Evolutionary conservation across 2,329 filamentous ascomycete genomes (phyloP).

Genomic region (Beauveria medogensis): DNA sequence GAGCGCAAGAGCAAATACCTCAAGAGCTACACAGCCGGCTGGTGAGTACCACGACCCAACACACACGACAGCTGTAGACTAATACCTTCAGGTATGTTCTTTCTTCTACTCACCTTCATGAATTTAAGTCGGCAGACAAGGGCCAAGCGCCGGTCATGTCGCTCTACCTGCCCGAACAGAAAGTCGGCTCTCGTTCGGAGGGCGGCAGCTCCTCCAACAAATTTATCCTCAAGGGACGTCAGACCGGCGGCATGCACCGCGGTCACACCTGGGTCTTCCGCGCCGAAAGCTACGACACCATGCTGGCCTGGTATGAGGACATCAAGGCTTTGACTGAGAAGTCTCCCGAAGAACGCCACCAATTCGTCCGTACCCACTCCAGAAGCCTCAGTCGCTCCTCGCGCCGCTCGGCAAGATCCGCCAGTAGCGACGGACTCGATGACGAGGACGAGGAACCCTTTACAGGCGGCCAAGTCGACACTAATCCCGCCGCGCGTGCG

Average conservation of each 20-base stretch:
- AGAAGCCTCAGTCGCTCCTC: constrained; percentile 66
- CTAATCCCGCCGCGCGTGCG: constrained; percentile 40
- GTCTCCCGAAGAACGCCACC: constrained; percentile 77
- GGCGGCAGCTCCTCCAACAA: constrained; percentile 84
- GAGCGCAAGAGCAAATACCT: constrained; percentile 98
- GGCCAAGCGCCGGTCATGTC: constrained; percentile 92
- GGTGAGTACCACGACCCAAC: constrained; percentile 46
- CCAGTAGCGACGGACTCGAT: constrained; percentile 71
- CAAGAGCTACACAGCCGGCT: constrained; percentile 93
- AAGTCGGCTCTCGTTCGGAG: constrained; percentile 83
- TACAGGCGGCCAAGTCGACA: constrained; percentile 36
- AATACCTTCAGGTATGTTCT: constrained; percentile 68
- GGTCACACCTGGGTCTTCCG: constrained; percentile 67
- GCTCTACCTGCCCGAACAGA: constrained; percentile 87
- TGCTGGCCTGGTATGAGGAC: constrained; percentile 95
- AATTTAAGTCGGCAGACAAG: constrained; percentile 98
- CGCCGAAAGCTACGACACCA: constrained; percentile 74
- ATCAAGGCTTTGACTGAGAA: constrained; percentile 85
- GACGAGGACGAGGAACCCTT: constrained; percentile 60
- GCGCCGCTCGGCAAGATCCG: constrained; percentile 53
- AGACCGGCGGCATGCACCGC: constrained; percentile 87
- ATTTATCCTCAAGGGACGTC: constrained; percentile 93
- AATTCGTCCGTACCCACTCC: constrained; percentile 76
- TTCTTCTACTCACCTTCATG: constrained; percentile 92
- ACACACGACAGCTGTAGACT: background rate